These are phyloP conservation scores for Chlorencoelia australis DNA, from an alignment of 2,329 filamentous ascomycete genomes.

Conservation along the genomic window DNA sequence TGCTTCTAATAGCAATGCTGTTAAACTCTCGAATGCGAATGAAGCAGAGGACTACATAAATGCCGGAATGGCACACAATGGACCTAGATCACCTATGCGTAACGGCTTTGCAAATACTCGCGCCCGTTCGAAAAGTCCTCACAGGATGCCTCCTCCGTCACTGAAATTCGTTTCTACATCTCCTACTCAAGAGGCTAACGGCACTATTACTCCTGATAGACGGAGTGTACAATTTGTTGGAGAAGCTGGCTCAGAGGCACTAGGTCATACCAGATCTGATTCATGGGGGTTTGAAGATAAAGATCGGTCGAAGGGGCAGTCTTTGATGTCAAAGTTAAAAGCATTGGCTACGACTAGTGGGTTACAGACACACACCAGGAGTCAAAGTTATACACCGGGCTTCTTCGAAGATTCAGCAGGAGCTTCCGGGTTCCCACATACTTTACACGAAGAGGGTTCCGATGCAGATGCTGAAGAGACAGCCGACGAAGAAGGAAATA, in stretches of 20 bases:
- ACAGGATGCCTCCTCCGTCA: conserved; percentile 1
- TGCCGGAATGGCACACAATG: conserved; percentile 21
- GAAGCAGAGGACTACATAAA: conserved; percentile 27
- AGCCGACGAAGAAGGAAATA: conserved; percentile 66
- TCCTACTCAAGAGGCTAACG: conserved; percentile 9
- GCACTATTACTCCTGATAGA: conserved; percentile 31
- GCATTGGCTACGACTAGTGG: conserved; percentile 51
- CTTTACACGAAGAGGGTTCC: conserved; percentile 48
- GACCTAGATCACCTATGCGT: not conserved
- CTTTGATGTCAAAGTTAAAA: conserved; percentile 70
- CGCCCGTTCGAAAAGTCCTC: not conserved
- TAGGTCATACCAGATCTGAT: conserved; percentile 47
- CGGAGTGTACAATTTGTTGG: conserved; percentile 70
- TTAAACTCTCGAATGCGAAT: conserved; percentile 8
- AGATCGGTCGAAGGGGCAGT: conserved; percentile 49
- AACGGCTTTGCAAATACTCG: no score
- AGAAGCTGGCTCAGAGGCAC: conserved; percentile 35
- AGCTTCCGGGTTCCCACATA: conserved; percentile 40
- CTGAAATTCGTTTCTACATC: conserved; percentile 11
- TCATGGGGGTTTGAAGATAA: conserved; percentile 50
- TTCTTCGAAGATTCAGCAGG: conserved; percentile 26
- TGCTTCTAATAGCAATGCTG: conserved; percentile 12
- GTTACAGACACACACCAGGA: conserved; percentile 34
- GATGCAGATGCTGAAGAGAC: conserved; percentile 85
- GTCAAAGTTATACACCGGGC: conserved; percentile 28